phyloP scores from a whole-genome alignment of 225 moss, liverwort and hornwort genomes.

The Rhytidiadelphus loreus region DNA sequence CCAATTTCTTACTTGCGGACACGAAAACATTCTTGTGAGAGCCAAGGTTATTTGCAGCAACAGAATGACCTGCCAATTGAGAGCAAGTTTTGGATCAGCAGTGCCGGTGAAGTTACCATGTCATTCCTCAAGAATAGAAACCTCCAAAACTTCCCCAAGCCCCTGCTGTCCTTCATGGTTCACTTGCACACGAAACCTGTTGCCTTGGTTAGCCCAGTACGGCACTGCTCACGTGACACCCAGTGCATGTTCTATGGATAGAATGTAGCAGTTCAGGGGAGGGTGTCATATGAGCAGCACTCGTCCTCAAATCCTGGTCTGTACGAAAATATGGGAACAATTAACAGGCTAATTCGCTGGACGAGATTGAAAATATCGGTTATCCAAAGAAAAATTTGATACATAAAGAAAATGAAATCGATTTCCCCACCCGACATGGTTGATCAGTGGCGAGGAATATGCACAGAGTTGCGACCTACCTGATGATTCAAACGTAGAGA shows the following conservation, averaged over 20 bases:
- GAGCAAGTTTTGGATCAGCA: not conserved
- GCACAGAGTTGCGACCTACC: constrained; percentile 12
- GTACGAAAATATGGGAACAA: not conserved
- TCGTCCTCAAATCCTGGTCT: not conserved
- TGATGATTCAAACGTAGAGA: constrained; percentile 30
- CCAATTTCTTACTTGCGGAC: constrained; percentile 10
- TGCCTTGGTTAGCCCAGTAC: not conserved
- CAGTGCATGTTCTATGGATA: not conserved
- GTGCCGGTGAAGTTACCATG: not conserved
- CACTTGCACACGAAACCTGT: not conserved
- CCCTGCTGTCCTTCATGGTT: not conserved
- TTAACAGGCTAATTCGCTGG: not conserved
- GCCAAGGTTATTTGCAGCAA: constrained; percentile 29
- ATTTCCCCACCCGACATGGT: not conserved
- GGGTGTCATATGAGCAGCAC: not conserved
- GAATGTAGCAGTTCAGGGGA: not conserved
- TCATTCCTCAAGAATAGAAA: not conserved
- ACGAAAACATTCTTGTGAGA: constrained; percentile 47
- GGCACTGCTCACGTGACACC: not conserved
- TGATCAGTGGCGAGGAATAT: not conserved
- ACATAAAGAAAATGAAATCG: not conserved
- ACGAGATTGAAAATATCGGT: not conserved
- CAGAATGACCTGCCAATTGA: constrained; percentile 17
- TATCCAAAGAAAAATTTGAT: not conserved
- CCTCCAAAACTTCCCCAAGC: not conserved